These are phyloP conservation scores for Acacia crassicarpa DNA, from an alignment of 306 rosid genomes.

Conservation along the genomic window DNA sequence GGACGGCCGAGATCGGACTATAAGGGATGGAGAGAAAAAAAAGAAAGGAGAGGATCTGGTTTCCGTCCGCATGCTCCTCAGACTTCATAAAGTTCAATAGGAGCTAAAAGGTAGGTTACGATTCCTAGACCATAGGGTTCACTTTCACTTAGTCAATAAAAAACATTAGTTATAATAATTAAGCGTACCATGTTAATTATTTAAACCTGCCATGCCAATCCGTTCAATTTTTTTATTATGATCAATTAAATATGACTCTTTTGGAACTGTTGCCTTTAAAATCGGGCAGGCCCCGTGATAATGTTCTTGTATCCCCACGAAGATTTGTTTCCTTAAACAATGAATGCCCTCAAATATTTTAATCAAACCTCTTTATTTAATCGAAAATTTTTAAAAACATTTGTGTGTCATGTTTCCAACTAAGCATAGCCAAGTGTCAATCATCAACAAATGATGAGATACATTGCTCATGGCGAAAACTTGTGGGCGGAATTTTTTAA, in stretches of 20 bases:
- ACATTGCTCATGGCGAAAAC: neutral
- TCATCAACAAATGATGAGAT: constrained; percentile 31
- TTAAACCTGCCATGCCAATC: neutral
- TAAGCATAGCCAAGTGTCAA: constrained; percentile 35
- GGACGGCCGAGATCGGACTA: too few species aligned
- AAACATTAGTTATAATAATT: neutral
- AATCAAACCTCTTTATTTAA: neutral
- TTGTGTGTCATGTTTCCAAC: constrained; percentile 12
- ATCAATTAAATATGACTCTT: neutral
- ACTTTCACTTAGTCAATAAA: neutral
- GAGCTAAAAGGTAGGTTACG: neutral
- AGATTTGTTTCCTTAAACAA: constrained; percentile 34
- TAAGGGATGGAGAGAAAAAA: too few species aligned
- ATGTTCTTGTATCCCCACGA: constrained; percentile 11
- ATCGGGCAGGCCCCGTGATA: constrained; percentile 25
- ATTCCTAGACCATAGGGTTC: neutral
- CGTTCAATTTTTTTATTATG: neutral
- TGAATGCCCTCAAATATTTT: neutral
- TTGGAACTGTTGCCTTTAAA: neutral
- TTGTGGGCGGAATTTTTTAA: neutral
- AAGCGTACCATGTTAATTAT: neutral
- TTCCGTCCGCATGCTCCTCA: neutral
- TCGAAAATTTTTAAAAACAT: neutral
- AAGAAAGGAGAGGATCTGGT: too few species aligned
- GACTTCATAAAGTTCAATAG: neutral